These are phyloP conservation scores for Triangularia setosa DNA, from an alignment of 2,329 filamentous ascomycete genomes.

Conservation along the genomic window DNA sequence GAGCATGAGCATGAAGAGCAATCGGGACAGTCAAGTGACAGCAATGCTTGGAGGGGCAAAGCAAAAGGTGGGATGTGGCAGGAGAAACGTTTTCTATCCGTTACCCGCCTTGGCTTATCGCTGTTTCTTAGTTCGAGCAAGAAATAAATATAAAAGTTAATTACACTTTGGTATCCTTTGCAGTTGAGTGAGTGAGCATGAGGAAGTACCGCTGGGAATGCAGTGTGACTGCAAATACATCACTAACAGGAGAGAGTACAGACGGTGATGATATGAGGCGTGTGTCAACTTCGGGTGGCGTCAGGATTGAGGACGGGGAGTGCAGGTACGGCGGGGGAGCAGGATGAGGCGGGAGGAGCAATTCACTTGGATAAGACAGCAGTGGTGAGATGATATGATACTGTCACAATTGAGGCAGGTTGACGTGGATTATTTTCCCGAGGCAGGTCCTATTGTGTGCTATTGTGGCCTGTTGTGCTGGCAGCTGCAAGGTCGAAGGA, in stretches of 20 bases:
- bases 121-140: constrained; percentile 13
- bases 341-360: not conserved
- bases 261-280: not conserved
- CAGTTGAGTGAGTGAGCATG: not conserved
- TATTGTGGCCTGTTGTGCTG: not conserved
- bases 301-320: not conserved
- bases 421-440: not conserved
- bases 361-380: not conserved
- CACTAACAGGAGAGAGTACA: no score
- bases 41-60: constrained; percentile 4
- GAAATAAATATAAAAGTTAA: constrained; percentile 12
- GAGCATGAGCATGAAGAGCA: not conserved
- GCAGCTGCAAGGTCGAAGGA: constrained; percentile 1
- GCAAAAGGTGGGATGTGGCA: constrained; percentile 7
- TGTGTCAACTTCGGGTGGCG: not conserved
- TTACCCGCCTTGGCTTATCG: constrained; percentile 17
- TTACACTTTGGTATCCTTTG: constrained; percentile 1
- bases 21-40: not conserved
- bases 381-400: not conserved
- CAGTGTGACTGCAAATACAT: no score
- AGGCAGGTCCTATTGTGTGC: not conserved
- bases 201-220: not conserved
- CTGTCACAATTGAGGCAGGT: not conserved
- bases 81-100: constrained; percentile 12
- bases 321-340: not conserved